Base-by-base conservation (phyloP, 495 filamentous ascomycete genomes). In the Copromyces sp. region DNA sequence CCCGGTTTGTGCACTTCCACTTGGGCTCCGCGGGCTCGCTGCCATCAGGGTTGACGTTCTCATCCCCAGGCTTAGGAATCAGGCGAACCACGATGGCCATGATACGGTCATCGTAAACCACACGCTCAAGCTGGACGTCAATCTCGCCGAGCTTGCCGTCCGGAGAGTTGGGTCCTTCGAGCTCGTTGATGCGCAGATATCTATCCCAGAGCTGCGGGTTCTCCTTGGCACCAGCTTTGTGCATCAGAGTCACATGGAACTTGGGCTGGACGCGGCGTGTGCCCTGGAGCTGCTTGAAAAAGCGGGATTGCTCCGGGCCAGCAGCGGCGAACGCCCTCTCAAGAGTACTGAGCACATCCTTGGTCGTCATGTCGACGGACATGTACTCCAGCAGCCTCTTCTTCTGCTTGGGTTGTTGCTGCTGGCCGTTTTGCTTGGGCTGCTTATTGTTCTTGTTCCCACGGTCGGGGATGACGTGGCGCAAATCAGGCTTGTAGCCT, bases 211-310 rank as follows among this genome's bases (percentile, higher is more conserved):
- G 81, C 1, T 89, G 87, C 0, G 89, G 85, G 73, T 88, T 78
- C 47, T 89, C 79, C 61, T 83, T 82, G 32, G 90, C 80, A 3
- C 81, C 81, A 11, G 90, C 89, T 68, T 89, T 90, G 80, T 99
- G 95, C 78, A 97, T 93, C 16, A 99, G 87, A 0, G 95, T 99
- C 71, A 98, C 91, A 80, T 99, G 95, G 82, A 98, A 98, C n/a
- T 87, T 81, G 40, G 87, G 76, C 80, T 99, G 95, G 24, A 98
- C 80, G 69, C 95, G 92, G 35, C 90, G 86, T 2, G 84, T 82
- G 47, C 89, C 85, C 75, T 92, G 84, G 37, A 99, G 90, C 61
- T 92, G 87, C 73, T 88, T 85, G 86, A 90, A 98, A 74, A 97
- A 90, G 39, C 85, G 87, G 4, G 88, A 81, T 17, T 83, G 84